phyloP scores from a whole-genome alignment of 2,329 filamentous ascomycete genomes.

The Epichloe amarillans region DNA sequence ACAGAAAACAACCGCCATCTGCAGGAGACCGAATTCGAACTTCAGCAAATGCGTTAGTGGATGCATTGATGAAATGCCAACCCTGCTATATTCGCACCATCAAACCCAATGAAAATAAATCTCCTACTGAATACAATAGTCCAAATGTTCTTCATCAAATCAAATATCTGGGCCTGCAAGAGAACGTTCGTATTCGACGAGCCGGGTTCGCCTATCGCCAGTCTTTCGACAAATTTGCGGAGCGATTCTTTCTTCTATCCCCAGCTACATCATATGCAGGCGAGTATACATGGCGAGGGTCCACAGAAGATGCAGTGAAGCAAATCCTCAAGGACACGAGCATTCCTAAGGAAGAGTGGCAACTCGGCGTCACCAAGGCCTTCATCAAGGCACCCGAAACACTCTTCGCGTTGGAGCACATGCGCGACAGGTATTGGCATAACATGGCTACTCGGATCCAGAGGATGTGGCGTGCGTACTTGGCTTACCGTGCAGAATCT shows the following conservation, averaged over 20 bases:
- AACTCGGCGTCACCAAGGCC: conserved; percentile 91
- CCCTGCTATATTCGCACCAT: conserved; percentile 98
- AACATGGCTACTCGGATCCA: conserved; percentile 99
- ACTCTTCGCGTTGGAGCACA: conserved; percentile 88
- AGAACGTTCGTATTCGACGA: conserved; percentile 93
- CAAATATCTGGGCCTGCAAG: conserved; percentile 97
- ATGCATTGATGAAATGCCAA: conserved; percentile 92
- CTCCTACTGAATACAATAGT: conserved; percentile 79
- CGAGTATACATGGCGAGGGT: conserved; percentile 91
- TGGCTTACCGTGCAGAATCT: conserved; percentile 83
- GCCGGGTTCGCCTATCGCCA: conserved; percentile 96
- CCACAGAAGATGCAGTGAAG: conserved; percentile 72
- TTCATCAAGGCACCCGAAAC: conserved; percentile 99
- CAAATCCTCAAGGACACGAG: conserved; percentile 95
- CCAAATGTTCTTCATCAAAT: conserved; percentile 94
- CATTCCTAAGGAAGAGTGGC: conserved; percentile 89
- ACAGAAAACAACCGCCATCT: conserved; percentile 84
- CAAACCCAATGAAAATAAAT: conserved; percentile 99
- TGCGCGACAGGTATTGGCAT: conserved; percentile 97
- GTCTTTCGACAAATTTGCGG: conserved; percentile 95
- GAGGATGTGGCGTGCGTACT: conserved; percentile 90
- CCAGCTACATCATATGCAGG: conserved; percentile 92
- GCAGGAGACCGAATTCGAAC: conserved; percentile 92
- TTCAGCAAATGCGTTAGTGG: conserved; percentile 88
- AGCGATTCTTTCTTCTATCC: conserved; percentile 90